phyloP scores from a whole-genome alignment of 148 eudicot genomes.

The Fallopia convolvulus region DNA sequence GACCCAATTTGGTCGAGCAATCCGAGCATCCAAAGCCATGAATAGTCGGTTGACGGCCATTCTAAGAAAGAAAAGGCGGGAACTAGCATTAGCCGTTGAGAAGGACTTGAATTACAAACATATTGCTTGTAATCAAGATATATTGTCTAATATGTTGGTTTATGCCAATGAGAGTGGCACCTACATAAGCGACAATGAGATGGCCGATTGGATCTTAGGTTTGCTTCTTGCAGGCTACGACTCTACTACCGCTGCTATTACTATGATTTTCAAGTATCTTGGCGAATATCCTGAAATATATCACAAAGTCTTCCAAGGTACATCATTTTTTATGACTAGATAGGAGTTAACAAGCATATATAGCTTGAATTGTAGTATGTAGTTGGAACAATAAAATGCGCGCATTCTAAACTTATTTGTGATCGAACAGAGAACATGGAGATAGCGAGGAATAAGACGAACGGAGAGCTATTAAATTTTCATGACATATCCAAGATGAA shows the following conservation, averaged over 20 bases:
- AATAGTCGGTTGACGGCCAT: neutral
- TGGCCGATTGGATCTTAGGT: neutral
- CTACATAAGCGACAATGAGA: neutral
- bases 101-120: neutral
- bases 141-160: neutral
- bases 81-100: neutral
- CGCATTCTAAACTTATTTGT: too few species aligned
- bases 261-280: neutral
- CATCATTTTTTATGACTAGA: too few species aligned
- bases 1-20: constrained; percentile 2
- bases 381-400: too few species aligned
- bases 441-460: neutral
- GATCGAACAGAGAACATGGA: neutral
- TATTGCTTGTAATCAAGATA: neutral
- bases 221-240: neutral
- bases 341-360: too few species aligned
- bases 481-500: neutral
- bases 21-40: neutral
- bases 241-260: neutral
- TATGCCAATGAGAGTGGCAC: neutral
- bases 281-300: neutral
- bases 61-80: neutral
- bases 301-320: constrained; percentile 1
- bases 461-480: neutral
- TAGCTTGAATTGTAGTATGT: too few species aligned